phyloP scores from a whole-genome alignment of 768 basidiomycete species.

The Pleurotus tuoliensis region DNA sequence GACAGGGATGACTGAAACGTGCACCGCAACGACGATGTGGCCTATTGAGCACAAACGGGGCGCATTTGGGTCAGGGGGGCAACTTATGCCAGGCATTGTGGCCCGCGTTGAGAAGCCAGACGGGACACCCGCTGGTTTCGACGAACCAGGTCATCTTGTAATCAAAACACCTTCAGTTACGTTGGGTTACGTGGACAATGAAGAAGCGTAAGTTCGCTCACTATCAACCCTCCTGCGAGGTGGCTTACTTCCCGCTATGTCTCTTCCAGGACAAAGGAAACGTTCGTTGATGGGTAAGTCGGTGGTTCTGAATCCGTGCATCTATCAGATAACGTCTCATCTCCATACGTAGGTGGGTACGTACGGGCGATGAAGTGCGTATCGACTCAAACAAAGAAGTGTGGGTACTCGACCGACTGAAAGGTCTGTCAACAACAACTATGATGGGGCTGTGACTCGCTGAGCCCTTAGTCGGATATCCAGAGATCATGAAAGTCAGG shows the following conservation, averaged over 20 bases:
- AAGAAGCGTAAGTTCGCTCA: constrained; percentile 48
- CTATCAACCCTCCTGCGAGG: background rate
- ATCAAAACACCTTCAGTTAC: constrained; percentile 52
- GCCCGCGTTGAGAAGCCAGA: constrained; percentile 55
- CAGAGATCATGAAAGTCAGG: constrained; percentile 19
- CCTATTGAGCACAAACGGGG: constrained; percentile 44
- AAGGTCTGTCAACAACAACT: constrained; percentile 21
- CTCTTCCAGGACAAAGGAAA: constrained; percentile 54
- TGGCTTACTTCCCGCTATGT: background rate
- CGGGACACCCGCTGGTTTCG: constrained; percentile 48
- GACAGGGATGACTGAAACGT: constrained; percentile 65
- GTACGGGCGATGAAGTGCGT: constrained; percentile 44
- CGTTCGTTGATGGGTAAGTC: constrained; percentile 60
- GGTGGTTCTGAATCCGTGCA: background rate
- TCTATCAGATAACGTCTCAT: background rate
- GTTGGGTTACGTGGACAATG: constrained; percentile 55
- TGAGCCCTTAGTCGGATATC: background rate
- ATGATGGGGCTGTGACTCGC: too few species aligned
- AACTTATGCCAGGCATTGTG: constrained; percentile 49
- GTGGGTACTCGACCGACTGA: constrained; percentile 50
- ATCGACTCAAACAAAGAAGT: constrained; percentile 42
- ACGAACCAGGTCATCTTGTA: constrained; percentile 60
- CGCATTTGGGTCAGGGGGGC: constrained; percentile 54
- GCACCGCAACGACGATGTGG: constrained; percentile 49
- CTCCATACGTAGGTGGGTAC: constrained; percentile 30